Conservation (phyloP, 305 asterid genomes). For the Fraxinus sp. region DNA sequence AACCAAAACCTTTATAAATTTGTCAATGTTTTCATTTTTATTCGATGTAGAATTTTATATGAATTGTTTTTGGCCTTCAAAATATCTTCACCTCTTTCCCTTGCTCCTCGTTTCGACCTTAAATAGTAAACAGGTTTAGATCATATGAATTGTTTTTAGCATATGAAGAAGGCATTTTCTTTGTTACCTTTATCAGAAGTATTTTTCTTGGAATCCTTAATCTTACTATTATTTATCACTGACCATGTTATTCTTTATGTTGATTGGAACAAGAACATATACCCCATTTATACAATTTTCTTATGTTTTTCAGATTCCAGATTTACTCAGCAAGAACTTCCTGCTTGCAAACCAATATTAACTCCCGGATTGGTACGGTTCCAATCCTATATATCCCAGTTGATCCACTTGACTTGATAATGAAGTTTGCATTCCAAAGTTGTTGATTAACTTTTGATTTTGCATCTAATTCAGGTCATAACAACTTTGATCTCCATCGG, state of each 20-base stretch:
- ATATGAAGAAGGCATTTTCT: not conserved
- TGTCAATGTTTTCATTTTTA: no score
- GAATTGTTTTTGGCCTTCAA: not conserved
- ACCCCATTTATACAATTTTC: not conserved
- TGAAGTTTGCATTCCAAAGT: not conserved
- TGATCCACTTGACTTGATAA: not conserved
- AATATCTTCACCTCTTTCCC: not conserved
- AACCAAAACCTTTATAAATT: no score
- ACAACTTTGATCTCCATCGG: conserved; percentile 57
- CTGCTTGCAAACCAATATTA: conserved; percentile 86
- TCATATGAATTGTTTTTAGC: not conserved
- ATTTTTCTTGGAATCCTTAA: not conserved
- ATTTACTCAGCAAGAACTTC: conserved; percentile 92
- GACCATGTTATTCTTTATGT: not conserved
- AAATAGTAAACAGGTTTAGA: not conserved
- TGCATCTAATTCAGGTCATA: conserved; percentile 49
- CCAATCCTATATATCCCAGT: not conserved
- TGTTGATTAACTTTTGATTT: not conserved
- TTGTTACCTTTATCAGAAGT: not conserved
- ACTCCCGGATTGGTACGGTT: conserved; percentile 73
- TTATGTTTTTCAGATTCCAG: conserved; percentile 61
- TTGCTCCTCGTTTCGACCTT: not conserved
- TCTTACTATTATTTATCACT: not conserved
- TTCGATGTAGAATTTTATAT: no score
- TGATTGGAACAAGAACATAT: not conserved